Percentiles rank a stretch among this genome's conserved stretches.
phyloP scores from a whole-genome alignment of 2,329 filamentous ascomycete genomes.

The Colletotrichum sp. region DNA sequence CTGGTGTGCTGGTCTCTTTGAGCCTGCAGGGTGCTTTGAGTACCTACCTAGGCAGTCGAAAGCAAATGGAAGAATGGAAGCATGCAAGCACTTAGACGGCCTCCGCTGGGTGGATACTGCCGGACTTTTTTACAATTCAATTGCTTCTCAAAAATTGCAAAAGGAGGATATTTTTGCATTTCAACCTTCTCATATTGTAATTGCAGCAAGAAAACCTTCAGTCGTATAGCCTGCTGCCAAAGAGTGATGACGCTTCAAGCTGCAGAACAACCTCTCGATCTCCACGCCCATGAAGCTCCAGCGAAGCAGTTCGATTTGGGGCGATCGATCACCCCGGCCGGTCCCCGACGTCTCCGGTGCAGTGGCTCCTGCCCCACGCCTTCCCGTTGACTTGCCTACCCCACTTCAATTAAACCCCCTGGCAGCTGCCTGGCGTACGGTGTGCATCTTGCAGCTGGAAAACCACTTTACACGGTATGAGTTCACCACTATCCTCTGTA shows the following conservation, averaged over 20 bases:
- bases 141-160: neutral
- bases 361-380: conserved; percentile 15
- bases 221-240: neutral
- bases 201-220: neutral
- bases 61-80: neutral
- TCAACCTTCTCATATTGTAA: neutral
- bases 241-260: neutral
- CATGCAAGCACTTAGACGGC: neutral
- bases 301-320: neutral
- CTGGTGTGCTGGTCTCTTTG: neutral
- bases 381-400: neutral
- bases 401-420: conserved; percentile 19
- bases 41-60: neutral
- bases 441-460: neutral
- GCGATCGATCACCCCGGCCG: conserved; percentile 4
- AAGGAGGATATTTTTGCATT: neutral
- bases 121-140: neutral
- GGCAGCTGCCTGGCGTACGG: neutral
- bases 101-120: neutral
- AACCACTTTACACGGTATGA: neutral
- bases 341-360: conserved; percentile 6
- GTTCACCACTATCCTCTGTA: neutral
- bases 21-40: neutral
- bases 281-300: conserved; percentile 1
- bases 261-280: neutral